Base-by-base conservation (phyloP, 2,329 filamentous ascomycete genomes). In the Microsporum ferrugineum region DNA sequence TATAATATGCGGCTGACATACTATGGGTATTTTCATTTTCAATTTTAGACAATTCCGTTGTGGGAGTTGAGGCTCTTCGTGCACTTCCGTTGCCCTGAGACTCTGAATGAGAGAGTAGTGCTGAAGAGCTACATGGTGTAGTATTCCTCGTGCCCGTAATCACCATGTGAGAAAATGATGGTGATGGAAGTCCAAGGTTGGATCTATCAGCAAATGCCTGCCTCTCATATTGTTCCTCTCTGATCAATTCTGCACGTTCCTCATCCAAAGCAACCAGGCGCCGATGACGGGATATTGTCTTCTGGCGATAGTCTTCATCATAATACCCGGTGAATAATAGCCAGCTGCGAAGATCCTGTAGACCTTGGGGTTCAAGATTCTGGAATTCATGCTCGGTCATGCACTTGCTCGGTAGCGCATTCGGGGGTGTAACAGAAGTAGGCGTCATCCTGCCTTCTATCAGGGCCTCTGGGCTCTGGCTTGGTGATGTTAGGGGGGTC, bases 301-400 rank as follows among this genome's bases (percentile, higher is more conserved):
- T 71, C 45, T 64, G 64, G 64, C 72, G 70, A 56, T 73, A 72
- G n/a, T 61, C 61, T 43, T 60, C 60, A 65, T 74, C 70, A 63
- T 73, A 67, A 61, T 68, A 75, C 2, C 69, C 68, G 31, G 72
- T 73, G 27, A 72, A 65, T 10, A 70, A 66, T 43, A 75, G 62
- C 71, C 72, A 75, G 60, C 73, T 70, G 64, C 66, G 68, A 36
- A 75, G 61, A 59, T 74, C 70, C 39, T 67, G 61, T 23, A 65
- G 33, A 47, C 64, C 64, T 36, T 36, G 39, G 12, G 41, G 33
- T 12, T 55, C 45, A 23, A 66, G 43, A 27, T 62, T 45, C 36
- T 59, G 36, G 17, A 66, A 66, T 41, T 64, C 65, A 59, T 65
- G 23, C 17, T 36, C 17, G 31, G 34, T 29, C 10, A 29, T 57